These are phyloP conservation scores for Aspergillus thermomutatus DNA, from an alignment of 2,329 filamentous ascomycete genomes.

Conservation along the genomic window DNA sequence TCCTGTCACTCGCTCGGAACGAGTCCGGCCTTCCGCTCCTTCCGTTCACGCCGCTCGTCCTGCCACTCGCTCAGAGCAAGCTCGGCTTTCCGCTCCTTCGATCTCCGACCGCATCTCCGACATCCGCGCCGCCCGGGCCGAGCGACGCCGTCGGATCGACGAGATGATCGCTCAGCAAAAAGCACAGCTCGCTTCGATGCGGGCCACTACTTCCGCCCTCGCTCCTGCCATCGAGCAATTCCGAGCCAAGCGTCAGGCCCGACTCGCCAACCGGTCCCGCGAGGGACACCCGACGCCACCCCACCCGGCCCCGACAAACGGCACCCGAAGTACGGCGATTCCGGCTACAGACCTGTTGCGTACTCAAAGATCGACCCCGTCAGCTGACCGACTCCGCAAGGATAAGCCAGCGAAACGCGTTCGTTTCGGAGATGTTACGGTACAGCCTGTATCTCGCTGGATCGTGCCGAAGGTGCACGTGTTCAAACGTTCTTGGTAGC, in stretches of 20 bases:
- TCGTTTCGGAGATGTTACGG: slow-evolving; percentile 23
- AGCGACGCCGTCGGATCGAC: background rate
- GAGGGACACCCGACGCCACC: slow-evolving; percentile 7
- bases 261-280: slow-evolving; percentile 2
- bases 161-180: background rate
- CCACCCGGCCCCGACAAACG: background rate
- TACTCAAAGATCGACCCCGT: slow-evolving; percentile 11
- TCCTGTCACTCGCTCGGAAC: background rate
- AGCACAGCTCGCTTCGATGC: background rate
- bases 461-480: slow-evolving; percentile 23
- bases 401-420: slow-evolving; percentile 18
- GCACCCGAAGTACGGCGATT: background rate
- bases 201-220: background rate
- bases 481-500: background rate
- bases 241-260: background rate
- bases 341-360: slow-evolving; percentile 1
- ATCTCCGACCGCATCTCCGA: background rate
- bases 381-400: slow-evolving; percentile 11
- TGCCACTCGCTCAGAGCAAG: background rate
- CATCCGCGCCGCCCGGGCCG: background rate
- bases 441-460: slow-evolving; percentile 24
- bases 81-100: background rate
- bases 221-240: background rate
- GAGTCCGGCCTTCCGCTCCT: too few species aligned
- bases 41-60: too few species aligned